Base-by-base conservation (phyloP, 2,329 filamentous ascomycete species). In the Xylaria sp. region DNA sequence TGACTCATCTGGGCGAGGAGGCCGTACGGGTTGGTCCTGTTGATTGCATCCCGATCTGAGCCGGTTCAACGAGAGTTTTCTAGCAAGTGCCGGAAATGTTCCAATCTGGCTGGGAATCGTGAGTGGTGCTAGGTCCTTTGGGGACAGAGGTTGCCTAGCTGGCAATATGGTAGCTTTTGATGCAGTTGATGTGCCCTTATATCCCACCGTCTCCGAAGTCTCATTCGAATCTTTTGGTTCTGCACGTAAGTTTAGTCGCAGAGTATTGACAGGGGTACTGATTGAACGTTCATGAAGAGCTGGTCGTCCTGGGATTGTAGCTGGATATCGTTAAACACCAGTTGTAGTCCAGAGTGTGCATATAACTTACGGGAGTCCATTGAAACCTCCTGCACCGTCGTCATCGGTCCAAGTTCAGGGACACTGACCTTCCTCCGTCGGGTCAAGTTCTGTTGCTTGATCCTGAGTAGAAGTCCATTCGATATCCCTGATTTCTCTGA, bases 311-410 rank as follows among this genome's bases (percentile, higher is more conserved):
- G 90, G 90, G 72, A 91, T 90, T 32, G 90, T 91, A 70, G 90
- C 89, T 91, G 71, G 2, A 52, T 45, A 53, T 57, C n/a, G 73
- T 79, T 60, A 59, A 59, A 52, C 34, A 48, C 30, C n/a, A 39
- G 30, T 20, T 56, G 57, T 32, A 50, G n/a, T 25, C 45, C 30
- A 52, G 18, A 45, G 30, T 41, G 41, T n/a, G 53, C 30, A 41
- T 7, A 13, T 18, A 41, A 82, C 89, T 81, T 82, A 92, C 90
- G 90, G 74, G 90, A 91, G 79, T 92, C 90, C 88, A 91, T 91
- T 60, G 87, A 78, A 57, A 85, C 79, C 75, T 91, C 89, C 70
- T 91, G 88, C 15, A 91, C 89, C 1, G 89, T 91, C 5, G 89
- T 90, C 89, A 91, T 90, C 39, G 87, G 88, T 1, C 87, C 89